These are phyloP conservation scores for Escallonia rubra DNA, from an alignment of 129 eudicot species.

Conservation along the genomic window DNA sequence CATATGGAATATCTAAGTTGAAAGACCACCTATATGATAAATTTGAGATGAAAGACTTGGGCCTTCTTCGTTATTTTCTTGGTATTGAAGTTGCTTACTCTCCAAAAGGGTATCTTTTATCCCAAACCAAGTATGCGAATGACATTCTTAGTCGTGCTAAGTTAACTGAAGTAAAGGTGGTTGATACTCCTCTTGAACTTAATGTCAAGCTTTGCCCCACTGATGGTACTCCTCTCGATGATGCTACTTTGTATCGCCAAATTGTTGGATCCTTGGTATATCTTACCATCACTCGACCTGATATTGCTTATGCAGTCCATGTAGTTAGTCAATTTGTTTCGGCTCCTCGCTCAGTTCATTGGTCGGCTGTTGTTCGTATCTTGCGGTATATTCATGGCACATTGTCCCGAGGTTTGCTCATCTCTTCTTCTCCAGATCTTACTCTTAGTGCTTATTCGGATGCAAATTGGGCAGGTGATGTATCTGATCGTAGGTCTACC, in stretches of 20 bases:
- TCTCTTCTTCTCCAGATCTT: too few species aligned
- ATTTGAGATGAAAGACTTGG: constrained; percentile 2
- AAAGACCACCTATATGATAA: not conserved
- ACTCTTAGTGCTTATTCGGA: too few species aligned
- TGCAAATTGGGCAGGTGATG: too few species aligned
- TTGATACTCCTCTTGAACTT: not conserved
- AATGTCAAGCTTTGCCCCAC: not conserved
- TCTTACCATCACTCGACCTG: not conserved
- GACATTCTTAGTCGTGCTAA: not conserved
- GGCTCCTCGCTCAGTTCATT: too few species aligned
- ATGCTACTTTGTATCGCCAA: not conserved
- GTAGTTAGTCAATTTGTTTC: not conserved
- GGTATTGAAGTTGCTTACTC: not conserved
- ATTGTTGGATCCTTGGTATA: not conserved
- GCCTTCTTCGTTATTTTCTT: not conserved
- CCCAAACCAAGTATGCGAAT: not conserved
- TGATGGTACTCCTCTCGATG: not conserved
- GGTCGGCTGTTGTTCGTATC: too few species aligned
- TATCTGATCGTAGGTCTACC: too few species aligned
- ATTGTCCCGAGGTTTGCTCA: too few species aligned
- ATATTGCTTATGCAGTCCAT: not conserved
- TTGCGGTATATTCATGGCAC: too few species aligned
- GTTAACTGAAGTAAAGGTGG: not conserved
- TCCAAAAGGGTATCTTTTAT: not conserved
- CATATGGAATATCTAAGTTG: too few species aligned